Conservation (phyloP, 2,329 filamentous ascomycete species). For the Calonectria naviculata region DNA sequence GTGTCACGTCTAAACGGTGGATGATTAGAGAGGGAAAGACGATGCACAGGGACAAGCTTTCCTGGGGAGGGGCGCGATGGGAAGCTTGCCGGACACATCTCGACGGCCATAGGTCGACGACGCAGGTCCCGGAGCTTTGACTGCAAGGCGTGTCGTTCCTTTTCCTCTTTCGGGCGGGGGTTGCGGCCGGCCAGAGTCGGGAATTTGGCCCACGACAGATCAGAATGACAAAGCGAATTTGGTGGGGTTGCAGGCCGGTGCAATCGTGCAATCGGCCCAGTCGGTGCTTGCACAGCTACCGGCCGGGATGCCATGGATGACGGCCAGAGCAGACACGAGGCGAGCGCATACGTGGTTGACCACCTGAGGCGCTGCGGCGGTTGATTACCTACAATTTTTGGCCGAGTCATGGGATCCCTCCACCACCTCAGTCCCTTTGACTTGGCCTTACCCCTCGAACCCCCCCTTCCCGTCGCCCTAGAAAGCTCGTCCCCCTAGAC, state of each 20-base stretch:
- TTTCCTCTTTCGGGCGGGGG: conserved; percentile 45
- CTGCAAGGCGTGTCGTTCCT: conserved; percentile 46
- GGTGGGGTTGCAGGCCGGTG: background rate
- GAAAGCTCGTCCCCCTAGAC: background rate
- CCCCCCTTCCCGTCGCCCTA: conserved; percentile 24
- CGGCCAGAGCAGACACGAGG: background rate
- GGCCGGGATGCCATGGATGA: background rate
- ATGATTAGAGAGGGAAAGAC: background rate
- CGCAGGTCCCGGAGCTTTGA: conserved; percentile 40
- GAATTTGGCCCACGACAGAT: background rate
- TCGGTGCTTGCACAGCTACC: conserved; percentile 2
- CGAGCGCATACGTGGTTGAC: background rate
- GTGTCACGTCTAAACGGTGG: conserved; percentile 30
- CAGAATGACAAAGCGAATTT: conserved; percentile 11
- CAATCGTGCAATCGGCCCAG: background rate
- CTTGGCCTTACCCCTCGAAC: conserved; percentile 3
- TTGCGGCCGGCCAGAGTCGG: conserved; percentile 35
- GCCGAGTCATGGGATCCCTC: conserved; percentile 37
- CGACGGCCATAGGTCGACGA: conserved; percentile 22
- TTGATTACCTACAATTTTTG: conserved; percentile 27
- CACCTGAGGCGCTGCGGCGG: conserved; percentile 18
- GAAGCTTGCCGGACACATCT: conserved; percentile 13
- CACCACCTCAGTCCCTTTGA: background rate
- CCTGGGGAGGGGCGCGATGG: background rate
- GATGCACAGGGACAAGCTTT: conserved; percentile 17